phyloP scores from a whole-genome alignment of 1,139 yeast genomes.

The Lodderomyces elongisporus region DNA sequence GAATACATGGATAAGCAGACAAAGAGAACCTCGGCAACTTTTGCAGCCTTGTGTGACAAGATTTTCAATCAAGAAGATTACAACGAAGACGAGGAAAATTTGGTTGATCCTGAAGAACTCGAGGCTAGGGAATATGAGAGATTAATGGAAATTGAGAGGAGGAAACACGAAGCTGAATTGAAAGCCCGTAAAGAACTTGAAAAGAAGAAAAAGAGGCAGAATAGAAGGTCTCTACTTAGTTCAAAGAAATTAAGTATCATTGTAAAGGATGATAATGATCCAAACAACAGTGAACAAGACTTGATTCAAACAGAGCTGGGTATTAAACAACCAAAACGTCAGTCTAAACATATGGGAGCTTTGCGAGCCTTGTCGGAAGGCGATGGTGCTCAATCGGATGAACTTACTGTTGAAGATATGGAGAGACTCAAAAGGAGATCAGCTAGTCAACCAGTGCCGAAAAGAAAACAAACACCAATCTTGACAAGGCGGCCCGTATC shows the following conservation, averaged over 20 bases:
- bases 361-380: slow-evolving; percentile 40
- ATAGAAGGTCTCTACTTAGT: slow-evolving; percentile 39
- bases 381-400: slow-evolving; percentile 18
- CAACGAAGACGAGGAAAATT: slow-evolving; percentile 52
- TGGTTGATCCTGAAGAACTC: slow-evolving; percentile 47
- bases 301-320: slow-evolving; percentile 9
- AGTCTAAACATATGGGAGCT: slow-evolving; percentile 21
- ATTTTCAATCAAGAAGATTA: slow-evolving; percentile 58
- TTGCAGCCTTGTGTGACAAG: slow-evolving; percentile 72
- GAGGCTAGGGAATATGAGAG: slow-evolving; percentile 45
- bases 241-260: slow-evolving; percentile 38
- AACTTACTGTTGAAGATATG: slow-evolving; percentile 37
- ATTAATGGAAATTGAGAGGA: slow-evolving; percentile 46
- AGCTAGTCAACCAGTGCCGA: slow-evolving; percentile 40
- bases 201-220: slow-evolving; percentile 40
- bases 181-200: slow-evolving; percentile 44
- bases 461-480: slow-evolving; percentile 38
- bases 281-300: slow-evolving; percentile 32
- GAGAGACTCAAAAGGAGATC: slow-evolving; percentile 44
- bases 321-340: slow-evolving; percentile 33
- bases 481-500: slow-evolving; percentile 62
- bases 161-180: slow-evolving; percentile 46
- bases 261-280: slow-evolving; percentile 26
- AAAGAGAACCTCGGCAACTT: slow-evolving; percentile 70
- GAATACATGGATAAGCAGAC: slow-evolving; percentile 69